These are phyloP conservation scores for Harringtonia lauricola DNA, from an alignment of 2,329 filamentous ascomycete genomes.

Conservation along the genomic window DNA sequence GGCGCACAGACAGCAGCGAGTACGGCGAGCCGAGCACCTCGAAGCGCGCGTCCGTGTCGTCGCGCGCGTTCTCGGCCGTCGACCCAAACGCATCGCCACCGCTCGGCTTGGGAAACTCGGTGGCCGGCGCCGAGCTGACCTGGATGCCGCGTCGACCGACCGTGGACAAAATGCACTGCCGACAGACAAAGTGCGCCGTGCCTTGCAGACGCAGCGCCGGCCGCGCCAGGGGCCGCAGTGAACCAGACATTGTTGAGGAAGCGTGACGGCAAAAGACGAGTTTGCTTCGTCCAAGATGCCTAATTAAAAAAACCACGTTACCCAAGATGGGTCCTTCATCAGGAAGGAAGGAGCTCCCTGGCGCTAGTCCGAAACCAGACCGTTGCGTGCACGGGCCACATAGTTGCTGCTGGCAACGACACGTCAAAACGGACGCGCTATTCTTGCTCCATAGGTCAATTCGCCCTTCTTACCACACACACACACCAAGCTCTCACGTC, in stretches of 20 bases:
- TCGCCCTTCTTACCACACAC: background rate
- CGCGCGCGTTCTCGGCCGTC: constrained; percentile 29
- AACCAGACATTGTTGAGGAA: constrained; percentile 7
- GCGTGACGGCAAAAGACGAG: no score
- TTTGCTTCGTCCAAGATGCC: background rate
- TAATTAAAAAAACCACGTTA: background rate
- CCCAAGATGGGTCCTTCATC: background rate
- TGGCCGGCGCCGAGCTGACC: constrained; percentile 50
- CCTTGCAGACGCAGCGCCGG: constrained; percentile 5
- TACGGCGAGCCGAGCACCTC: constrained; percentile 87
- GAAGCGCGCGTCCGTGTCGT: constrained; percentile 77
- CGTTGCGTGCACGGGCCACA: background rate
- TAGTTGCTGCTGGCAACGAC: constrained; percentile 3
- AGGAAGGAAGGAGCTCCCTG: background rate
- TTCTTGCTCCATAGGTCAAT: background rate
- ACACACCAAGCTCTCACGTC: background rate
- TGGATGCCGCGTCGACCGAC: constrained; percentile 35
- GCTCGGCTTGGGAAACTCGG: constrained; percentile 34
- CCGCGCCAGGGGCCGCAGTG: constrained; percentile 1
- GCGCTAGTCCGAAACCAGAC: constrained; percentile 1
- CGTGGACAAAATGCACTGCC: constrained; percentile 31
- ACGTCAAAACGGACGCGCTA: constrained; percentile 2
- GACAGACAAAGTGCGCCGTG: constrained; percentile 31
- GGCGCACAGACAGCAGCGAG: constrained; percentile 83
- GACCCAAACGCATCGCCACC: constrained; percentile 45